A percentile compares a stretch with the other conserved stretches of the same genome.
Conservation (phyloP, 1,284 basidiomycete species). For the Apiotrichum akiyoshidainum region DNA sequence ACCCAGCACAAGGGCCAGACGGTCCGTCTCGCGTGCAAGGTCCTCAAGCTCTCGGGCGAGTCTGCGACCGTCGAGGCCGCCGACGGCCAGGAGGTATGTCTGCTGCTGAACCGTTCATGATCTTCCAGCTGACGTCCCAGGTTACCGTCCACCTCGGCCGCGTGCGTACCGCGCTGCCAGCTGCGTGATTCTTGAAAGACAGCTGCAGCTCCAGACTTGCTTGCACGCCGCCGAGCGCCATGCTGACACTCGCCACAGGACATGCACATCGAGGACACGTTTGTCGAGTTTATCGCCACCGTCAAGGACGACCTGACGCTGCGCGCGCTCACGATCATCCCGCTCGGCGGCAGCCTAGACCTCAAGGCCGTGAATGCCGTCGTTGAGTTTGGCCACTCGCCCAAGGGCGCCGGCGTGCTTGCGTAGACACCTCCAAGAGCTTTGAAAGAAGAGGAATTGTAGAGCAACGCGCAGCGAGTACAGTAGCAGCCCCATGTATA, state of each 20-base stretch:
- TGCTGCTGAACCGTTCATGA: no score
- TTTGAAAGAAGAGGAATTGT: not conserved
- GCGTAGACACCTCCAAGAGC: constrained; percentile 7
- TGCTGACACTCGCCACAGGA: constrained; percentile 51
- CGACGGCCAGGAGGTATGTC: constrained; percentile 63
- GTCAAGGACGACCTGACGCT: constrained; percentile 62
- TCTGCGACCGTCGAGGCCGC: constrained; percentile 63
- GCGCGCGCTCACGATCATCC: constrained; percentile 61
- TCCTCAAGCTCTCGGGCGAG: constrained; percentile 60
- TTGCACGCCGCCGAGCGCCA: no score
- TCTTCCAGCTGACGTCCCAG: constrained; percentile 25
- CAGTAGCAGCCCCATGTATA: no score
- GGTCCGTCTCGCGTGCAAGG: constrained; percentile 70
- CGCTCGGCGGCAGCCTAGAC: constrained; percentile 61
- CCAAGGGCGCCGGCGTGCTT: constrained; percentile 44
- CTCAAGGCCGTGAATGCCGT: constrained; percentile 46
- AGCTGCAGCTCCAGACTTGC: not conserved
- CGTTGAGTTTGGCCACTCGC: constrained; percentile 40
- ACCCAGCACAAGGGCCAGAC: constrained; percentile 51
- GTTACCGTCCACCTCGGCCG: constrained; percentile 58
- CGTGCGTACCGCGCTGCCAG: constrained; percentile 44
- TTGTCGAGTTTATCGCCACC: constrained; percentile 70
- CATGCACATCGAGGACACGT: constrained; percentile 57
- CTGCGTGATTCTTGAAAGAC: no score
- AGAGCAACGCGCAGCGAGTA: not conserved